Conservation (phyloP, 768 basidiomycete species). For the Mycena floridula region DNA sequence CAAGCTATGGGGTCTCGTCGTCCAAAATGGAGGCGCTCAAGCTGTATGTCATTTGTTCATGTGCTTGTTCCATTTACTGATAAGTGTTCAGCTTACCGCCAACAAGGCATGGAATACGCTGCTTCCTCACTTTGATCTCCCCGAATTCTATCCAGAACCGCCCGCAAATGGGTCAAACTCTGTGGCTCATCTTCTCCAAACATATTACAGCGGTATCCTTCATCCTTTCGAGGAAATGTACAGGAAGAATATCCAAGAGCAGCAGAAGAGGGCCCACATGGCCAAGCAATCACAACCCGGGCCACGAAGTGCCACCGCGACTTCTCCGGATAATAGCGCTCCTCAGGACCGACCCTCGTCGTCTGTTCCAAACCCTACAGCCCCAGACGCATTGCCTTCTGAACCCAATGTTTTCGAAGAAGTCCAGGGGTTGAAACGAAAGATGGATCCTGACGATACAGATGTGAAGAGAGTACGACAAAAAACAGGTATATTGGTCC, state of each 20-base stretch:
- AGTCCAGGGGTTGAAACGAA: constrained; percentile 59
- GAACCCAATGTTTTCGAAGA: background rate
- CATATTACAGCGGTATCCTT: constrained; percentile 58
- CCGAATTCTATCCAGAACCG: constrained; percentile 45
- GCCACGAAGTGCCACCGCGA: constrained; percentile 15
- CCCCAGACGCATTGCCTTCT: constrained; percentile 8
- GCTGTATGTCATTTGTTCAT: constrained; percentile 39
- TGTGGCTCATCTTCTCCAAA: constrained; percentile 44
- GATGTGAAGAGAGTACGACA: constrained; percentile 67
- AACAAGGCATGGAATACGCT: constrained; percentile 54
- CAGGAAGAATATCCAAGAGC: constrained; percentile 53
- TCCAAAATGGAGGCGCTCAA: constrained; percentile 51
- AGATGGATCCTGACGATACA: constrained; percentile 57
- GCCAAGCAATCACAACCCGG: constrained; percentile 32
- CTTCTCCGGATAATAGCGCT: constrained; percentile 13
- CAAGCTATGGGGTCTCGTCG: constrained; percentile 61
- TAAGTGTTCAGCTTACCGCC: constrained; percentile 33
- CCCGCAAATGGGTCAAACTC: constrained; percentile 40
- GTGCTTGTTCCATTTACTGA: constrained; percentile 8
- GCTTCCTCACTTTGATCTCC: constrained; percentile 52
- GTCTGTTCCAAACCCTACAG: background rate
- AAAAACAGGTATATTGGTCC: constrained; percentile 67
- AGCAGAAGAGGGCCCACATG: constrained; percentile 49
- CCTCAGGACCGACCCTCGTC: constrained; percentile 3
- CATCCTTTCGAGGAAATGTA: constrained; percentile 70